These are phyloP conservation scores for Basidiobolus heterosporus DNA, from an alignment of 371 early-diverging fungal species.

Conservation along the genomic window DNA sequence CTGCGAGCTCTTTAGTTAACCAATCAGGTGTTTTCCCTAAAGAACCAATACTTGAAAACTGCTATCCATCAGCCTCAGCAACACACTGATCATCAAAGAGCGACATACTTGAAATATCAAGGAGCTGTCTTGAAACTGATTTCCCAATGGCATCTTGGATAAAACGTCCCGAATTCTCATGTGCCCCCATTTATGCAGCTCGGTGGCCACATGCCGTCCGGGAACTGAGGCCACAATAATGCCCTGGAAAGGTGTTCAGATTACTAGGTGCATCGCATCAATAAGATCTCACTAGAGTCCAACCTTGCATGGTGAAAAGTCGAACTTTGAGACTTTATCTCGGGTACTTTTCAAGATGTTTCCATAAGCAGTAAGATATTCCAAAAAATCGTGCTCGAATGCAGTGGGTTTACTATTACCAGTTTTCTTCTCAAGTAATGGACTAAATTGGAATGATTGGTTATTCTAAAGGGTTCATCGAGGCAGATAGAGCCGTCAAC, in stretches of 20 bases:
- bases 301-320: constrained; percentile 23
- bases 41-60: constrained; percentile 43
- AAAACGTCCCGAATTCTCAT: constrained; percentile 15
- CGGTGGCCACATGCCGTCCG: constrained; percentile 17
- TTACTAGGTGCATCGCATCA: no score
- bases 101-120: not conserved
- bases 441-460: not conserved
- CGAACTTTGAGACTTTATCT: constrained; percentile 17
- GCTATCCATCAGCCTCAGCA: not conserved
- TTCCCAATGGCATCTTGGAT: constrained; percentile 2
- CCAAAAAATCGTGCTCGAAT: constrained; percentile 33
- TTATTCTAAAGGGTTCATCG: no score
- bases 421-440: constrained; percentile 15
- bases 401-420: constrained; percentile 4
- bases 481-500: no score
- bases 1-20: constrained; percentile 19
- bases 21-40: constrained; percentile 17
- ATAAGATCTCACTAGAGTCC: no score
- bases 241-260: constrained; percentile 13
- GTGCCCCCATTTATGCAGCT: constrained; percentile 31
- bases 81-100: no score
- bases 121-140: not conserved
- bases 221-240: constrained; percentile 27
- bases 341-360: constrained; percentile 8
- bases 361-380: constrained; percentile 25